Evolutionary conservation across 1,139 yeast species (phyloP), one percentile per base, ranked within the genome.

Genomic region (Eremothecium gossypii): DNA sequence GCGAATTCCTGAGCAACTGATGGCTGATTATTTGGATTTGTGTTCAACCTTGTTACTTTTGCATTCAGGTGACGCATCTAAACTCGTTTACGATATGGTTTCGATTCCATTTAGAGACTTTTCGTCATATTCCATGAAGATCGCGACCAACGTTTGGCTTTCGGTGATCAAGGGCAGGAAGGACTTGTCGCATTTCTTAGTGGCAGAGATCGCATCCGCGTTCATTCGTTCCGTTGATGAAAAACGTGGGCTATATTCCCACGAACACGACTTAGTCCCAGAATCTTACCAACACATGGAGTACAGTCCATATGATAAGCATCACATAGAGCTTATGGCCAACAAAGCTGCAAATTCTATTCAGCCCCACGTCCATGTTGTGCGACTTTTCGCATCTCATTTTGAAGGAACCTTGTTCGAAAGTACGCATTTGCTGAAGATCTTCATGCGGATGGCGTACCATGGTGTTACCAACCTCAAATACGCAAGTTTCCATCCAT

Each of bases 261-360:
- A 68, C n/a, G 58, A 65, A 4, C 65, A 68, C 51, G 95, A 87
- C 58, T 60, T 77, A n/a, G 57, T 55, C 1, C 69, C 70, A 40
- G 82, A 94, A 7, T 86, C 81, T 45, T 82, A 70, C 55, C 67
- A 74, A 49, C 72, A 70, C 46, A 91, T 91, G 98, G 95, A 85
- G 52, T 93, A 93, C 57, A 69, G 87, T 1, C 97, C 98, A 11
- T 79, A 94, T 41, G 81, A 83, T 63, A 79, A 77, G 51, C 70
- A 69, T 36, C 71, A 67, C 8, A 70, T 80, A n/a, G 73, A 76
- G 45, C 73, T 73, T 49, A 63, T 69, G 30, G 77, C 86, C 1
- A 61, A 64, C 4, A 48, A 61, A 4, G 76, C 77, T 0, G 67
- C 71, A 7, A 66, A 70, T 41, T 63, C 70, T n/a, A 70, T 86